phyloP scores from a whole-genome alignment of 2,329 filamentous ascomycete species.

The Penicillium sp. region DNA sequence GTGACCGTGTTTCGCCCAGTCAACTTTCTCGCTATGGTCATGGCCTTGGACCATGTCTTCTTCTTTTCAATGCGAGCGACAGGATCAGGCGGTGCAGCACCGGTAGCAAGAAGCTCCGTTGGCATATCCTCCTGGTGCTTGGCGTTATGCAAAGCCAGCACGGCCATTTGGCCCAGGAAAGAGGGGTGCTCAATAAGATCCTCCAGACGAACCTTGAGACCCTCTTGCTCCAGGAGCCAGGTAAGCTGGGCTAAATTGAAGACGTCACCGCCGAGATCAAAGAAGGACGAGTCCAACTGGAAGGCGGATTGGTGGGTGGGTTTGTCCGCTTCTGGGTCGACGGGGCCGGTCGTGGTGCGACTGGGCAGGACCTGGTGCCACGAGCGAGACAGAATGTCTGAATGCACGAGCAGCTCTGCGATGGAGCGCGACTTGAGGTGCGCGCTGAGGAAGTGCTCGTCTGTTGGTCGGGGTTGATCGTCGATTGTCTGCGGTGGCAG shows the following conservation, averaged over 20 bases:
- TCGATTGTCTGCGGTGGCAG: slow-evolving; percentile 26
- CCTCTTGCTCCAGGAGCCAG: slow-evolving; percentile 37
- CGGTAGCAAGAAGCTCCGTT: slow-evolving; percentile 9
- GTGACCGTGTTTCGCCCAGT: slow-evolving; percentile 19
- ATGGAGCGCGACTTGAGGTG: slow-evolving; percentile 32
- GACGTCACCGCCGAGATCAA: slow-evolving; percentile 36
- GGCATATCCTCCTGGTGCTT: slow-evolving; percentile 17
- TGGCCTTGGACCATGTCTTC: slow-evolving; percentile 23
- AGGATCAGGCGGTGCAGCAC: slow-evolving; percentile 9
- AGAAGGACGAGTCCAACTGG: slow-evolving; percentile 37
- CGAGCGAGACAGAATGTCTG: slow-evolving; percentile 32
- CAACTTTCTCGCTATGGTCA: slow-evolving; percentile 24
- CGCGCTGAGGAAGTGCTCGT: slow-evolving; percentile 29
- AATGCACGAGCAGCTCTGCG: slow-evolving; percentile 34
- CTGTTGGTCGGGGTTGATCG: slow-evolving; percentile 21
- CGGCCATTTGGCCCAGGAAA: slow-evolving; percentile 36
- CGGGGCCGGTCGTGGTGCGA: neutral
- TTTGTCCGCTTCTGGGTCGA: slow-evolving; percentile 16
- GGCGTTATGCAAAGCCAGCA: slow-evolving; percentile 25
- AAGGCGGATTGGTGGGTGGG: slow-evolving; percentile 17
- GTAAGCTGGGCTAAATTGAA: slow-evolving; percentile 35
- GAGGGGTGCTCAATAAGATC: slow-evolving; percentile 36
- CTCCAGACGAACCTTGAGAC: slow-evolving; percentile 33
- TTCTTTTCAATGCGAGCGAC: slow-evolving; percentile 15
- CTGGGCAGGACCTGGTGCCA: slow-evolving; percentile 34